Evolutionary conservation across 768 basidiomycete genomes (phyloP).

Genomic region (Nidularia sp.): DNA sequence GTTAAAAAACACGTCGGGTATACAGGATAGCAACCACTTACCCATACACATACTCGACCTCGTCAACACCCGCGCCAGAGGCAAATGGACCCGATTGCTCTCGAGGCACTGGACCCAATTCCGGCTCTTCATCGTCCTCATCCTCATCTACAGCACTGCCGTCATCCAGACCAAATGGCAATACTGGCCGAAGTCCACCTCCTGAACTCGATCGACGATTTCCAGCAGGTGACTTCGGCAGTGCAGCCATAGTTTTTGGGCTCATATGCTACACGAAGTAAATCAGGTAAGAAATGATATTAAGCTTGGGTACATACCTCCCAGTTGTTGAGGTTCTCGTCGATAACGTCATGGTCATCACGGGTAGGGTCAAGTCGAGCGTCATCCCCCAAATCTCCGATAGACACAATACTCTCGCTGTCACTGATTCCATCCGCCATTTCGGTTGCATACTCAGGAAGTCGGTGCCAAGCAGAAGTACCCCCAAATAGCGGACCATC

Average conservation of each 20-base stretch:
- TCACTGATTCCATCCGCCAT: constrained; percentile 90
- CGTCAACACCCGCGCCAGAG: constrained; percentile 80
- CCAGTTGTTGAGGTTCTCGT: constrained; percentile 93
- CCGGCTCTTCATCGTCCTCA: constrained; percentile 69
- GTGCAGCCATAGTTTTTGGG: constrained; percentile 88
- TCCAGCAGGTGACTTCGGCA: constrained; percentile 88
- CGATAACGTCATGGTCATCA: constrained; percentile 58
- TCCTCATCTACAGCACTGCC: constrained; percentile 68
- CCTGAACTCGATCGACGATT: constrained; percentile 81
- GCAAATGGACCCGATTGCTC: constrained; percentile 72
- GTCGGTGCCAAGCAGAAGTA: constrained; percentile 75
- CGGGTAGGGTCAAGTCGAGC: constrained; percentile 57
- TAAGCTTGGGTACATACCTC: constrained; percentile 59
- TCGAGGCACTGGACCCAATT: constrained; percentile 72
- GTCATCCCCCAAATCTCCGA: constrained; percentile 85
- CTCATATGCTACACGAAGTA: constrained; percentile 76
- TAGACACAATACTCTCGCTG: constrained; percentile 87
- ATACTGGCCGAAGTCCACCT: constrained; percentile 77
- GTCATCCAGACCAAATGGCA: constrained; percentile 71
- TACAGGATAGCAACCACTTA: constrained; percentile 26
- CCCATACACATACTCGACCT: constrained; percentile 89
- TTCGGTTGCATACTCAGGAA: constrained; percentile 74
- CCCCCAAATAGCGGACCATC: constrained; percentile 29
- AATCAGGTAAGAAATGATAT: constrained; percentile 1
- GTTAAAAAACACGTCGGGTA: too few relatives aligned